Base-by-base conservation (phyloP, 352 stramenopile genomes). In the Globisporangium camurandrum region DNA sequence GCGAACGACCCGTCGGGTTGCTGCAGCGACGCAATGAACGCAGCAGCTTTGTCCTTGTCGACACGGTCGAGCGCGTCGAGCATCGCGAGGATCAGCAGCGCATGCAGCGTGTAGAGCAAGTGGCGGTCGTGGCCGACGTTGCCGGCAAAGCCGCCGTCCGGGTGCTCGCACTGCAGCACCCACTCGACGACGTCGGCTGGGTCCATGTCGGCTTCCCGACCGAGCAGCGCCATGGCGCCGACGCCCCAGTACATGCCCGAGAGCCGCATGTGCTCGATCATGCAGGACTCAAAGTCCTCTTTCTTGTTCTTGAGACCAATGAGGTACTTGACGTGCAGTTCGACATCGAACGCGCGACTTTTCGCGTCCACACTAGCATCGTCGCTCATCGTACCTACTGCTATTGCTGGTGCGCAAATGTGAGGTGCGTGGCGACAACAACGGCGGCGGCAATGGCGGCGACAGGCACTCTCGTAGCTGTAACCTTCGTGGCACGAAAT, bases 171-270 rank as follows among this genome's bases (percentile, higher is more conserved):
- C 31, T 86, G 64, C 54, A 99, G 75, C 5, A 99, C 83, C 94
- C 92, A 99, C 48, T 96, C 79, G 22, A 98, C 61, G 46, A 99
- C 87, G 36, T 91, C 77, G 2, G 68, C 64, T 6, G 84, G 75
- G 12, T 71, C 59, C 57, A 96, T 92, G n/a, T 82, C 66, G 38
- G 96, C 67, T 34, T 96, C 85, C 30, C 72, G 66, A 43, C 91
- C 75, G 10, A 99, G 73, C 23, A 99, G 65, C 49, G 92, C 91
- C 68, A 99, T 82, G 40, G 95, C 88, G 5, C 92, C 93, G 34
- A 99, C 77, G 22, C 89, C 96, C 97, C 97, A 99, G 72, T 99
- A 99, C 24, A 99, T 93, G 45, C 96, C 97, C 50, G 87, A 98
- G 75, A 99, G 87, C 41, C 95, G 87, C 57, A 99, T 88, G 69